Evolutionary conservation across 495 filamentous ascomycete species (phyloP).

Genomic region (Penicillium lagena): DNA sequence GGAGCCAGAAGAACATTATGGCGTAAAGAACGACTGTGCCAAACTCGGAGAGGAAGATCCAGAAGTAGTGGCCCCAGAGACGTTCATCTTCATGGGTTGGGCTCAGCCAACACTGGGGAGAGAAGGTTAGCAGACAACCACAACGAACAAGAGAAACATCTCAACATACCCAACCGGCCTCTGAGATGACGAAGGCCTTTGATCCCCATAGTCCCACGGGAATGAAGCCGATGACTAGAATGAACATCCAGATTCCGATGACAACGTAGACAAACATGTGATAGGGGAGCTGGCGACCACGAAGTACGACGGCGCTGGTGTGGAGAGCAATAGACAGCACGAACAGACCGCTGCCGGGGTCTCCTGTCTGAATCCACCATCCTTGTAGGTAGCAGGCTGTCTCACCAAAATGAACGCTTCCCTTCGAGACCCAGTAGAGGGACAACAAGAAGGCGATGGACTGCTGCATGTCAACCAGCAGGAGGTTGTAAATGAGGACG

Average conservation of each 20-base stretch:
- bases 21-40: slow-evolving; percentile 57
- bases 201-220: slow-evolving; percentile 46
- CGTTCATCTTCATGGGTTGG: slow-evolving; percentile 49
- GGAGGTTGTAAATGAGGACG: slow-evolving; percentile 65
- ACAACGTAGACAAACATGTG: slow-evolving; percentile 42
- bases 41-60: slow-evolving; percentile 65
- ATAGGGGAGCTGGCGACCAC: slow-evolving; percentile 49
- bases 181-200: slow-evolving; percentile 49
- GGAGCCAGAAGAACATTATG: slow-evolving; percentile 55
- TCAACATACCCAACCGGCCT: slow-evolving; percentile 37
- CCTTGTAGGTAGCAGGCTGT: slow-evolving; percentile 62
- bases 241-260: slow-evolving; percentile 49
- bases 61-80: slow-evolving; percentile 69
- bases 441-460: slow-evolving; percentile 60
- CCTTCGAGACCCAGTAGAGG: slow-evolving; percentile 47
- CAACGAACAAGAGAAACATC: neutral
- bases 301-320: slow-evolving; percentile 54
- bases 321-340: slow-evolving; percentile 62
- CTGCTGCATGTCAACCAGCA: slow-evolving; percentile 68
- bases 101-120: slow-evolving; percentile 64
- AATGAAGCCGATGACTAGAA: slow-evolving; percentile 48
- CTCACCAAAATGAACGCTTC: slow-evolving; percentile 48
- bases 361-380: slow-evolving; percentile 63
- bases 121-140: slow-evolving; percentile 2
- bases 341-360: slow-evolving; percentile 63